Conservation (phyloP, 148 eudicot species). For the Gaultheria prostrata region DNA sequence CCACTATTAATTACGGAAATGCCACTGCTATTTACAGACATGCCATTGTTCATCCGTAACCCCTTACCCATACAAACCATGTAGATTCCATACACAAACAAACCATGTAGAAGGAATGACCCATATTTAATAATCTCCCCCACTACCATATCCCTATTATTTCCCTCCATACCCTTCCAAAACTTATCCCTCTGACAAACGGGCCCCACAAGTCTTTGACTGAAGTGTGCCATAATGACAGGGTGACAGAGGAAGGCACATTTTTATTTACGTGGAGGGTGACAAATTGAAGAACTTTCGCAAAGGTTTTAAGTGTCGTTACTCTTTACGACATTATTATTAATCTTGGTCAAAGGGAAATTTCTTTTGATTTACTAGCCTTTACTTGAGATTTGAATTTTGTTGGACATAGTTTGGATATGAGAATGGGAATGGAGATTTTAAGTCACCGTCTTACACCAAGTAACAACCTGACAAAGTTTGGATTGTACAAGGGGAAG, state of each 20-base stretch:
- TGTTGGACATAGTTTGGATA: neutral
- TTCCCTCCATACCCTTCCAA: too few species aligned
- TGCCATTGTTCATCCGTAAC: too few species aligned
- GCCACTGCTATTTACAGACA: too few species aligned
- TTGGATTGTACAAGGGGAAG: slow-evolving; percentile 20
- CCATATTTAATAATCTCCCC: too few species aligned
- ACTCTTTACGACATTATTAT: neutral
- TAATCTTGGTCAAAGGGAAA: neutral
- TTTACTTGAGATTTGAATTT: neutral
- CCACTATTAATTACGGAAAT: too few species aligned
- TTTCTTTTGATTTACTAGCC: neutral
- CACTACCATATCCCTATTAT: too few species aligned
- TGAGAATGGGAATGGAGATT: neutral
- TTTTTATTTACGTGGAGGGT: neutral
- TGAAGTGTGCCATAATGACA: neutral
- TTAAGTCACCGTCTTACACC: neutral
- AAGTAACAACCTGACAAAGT: slow-evolving; percentile 18
- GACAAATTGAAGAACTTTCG: neutral
- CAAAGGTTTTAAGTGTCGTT: neutral
- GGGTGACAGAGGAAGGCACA: neutral
- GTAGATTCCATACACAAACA: too few species aligned
- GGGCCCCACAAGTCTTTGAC: neutral
- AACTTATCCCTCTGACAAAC: too few species aligned
- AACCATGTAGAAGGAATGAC: too few species aligned
- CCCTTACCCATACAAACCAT: too few species aligned